Base-by-base conservation (phyloP, 192 early-diverging fungal species). In the Allomyces javanicus region DNA sequence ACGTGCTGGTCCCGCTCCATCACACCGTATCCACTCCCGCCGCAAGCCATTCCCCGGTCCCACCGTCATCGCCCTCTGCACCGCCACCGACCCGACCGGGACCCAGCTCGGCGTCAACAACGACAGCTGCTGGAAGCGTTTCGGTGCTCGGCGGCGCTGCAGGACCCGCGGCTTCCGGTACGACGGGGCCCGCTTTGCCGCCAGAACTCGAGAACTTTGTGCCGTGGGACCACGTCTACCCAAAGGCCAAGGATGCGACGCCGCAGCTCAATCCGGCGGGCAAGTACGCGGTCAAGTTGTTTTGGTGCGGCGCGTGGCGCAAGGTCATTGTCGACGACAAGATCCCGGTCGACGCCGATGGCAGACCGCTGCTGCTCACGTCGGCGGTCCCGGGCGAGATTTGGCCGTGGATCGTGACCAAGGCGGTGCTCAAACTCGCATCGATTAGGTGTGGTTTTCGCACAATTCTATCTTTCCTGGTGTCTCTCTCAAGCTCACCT, bases 141-240 rank as follows among this genome's bases (percentile, higher is more conserved):
- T 70, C 68, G 21, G 62, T 85, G 21, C 79, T 79, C 65, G 81
- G 77, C 63, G 67, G 82, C 9, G 77, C 74, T 70, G 78, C 82
- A 26, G 79, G 79, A 63, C 67, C 68, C 50, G 75, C 72, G 33
- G n/a, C 72, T 19, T 63, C 70, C 17, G 62, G 70, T 12, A 66
- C 67, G 24, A 64, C 67, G 10, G 71, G 68, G 24, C 27, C 70
- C 14, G 70, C 33, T 21, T 3, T 21, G 0, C 50, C 21, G 1
- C 63, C 66, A 40, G 62, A 24, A 12, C 25, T 67, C 58, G 75
- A 81, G 62, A 78, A 77, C 63, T 78, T 78, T 44, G 63, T 68
- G 9, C 78, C 80, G n/a, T 85, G 83, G 83, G 83, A 85, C 55
- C 71, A 75, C 33, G 72, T 85, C 33, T 84, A 79, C 65, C 83